phyloP scores from a whole-genome alignment of 768 basidiomycete species.

The Podaxis rugospora region DNA sequence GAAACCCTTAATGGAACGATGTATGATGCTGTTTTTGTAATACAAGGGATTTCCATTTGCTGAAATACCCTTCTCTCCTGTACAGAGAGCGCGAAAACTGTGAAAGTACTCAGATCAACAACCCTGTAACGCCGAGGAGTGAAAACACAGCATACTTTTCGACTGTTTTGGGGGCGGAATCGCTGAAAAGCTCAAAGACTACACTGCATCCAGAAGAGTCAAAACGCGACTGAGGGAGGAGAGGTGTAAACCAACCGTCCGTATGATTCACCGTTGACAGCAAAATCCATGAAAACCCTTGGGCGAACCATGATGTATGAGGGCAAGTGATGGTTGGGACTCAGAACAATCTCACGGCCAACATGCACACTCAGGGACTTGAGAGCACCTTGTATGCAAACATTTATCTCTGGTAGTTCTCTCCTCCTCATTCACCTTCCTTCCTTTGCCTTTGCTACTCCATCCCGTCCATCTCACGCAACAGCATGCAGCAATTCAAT shows the following conservation, averaged over 20 bases:
- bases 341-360: slow-evolving; percentile 8
- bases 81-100: slow-evolving; percentile 84
- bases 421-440: not conserved
- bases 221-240: not conserved
- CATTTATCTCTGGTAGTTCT: not conserved
- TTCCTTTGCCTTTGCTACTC: not conserved
- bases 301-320: slow-evolving; percentile 41
- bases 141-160: slow-evolving; percentile 59
- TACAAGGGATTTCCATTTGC: slow-evolving; percentile 65
- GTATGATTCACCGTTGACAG: slow-evolving; percentile 39
- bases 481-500: slow-evolving; percentile 63
- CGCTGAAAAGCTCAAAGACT: slow-evolving; percentile 72
- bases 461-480: not conserved
- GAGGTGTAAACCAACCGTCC: slow-evolving; percentile 44
- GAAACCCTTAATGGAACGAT: slow-evolving; percentile 73
- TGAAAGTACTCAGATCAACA: slow-evolving; percentile 23
- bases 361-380: not conserved
- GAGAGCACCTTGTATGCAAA: not conserved
- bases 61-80: slow-evolving; percentile 79
- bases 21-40: slow-evolving; percentile 77
- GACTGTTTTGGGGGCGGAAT: slow-evolving; percentile 67
- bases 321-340: slow-evolving; percentile 5
- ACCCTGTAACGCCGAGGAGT: not conserved
- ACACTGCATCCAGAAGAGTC: slow-evolving; percentile 36
- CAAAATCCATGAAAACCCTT: slow-evolving; percentile 68